phyloP scores from a whole-genome alignment of 2,329 filamentous ascomycete genomes.

The Lizonia empirigonia region DNA sequence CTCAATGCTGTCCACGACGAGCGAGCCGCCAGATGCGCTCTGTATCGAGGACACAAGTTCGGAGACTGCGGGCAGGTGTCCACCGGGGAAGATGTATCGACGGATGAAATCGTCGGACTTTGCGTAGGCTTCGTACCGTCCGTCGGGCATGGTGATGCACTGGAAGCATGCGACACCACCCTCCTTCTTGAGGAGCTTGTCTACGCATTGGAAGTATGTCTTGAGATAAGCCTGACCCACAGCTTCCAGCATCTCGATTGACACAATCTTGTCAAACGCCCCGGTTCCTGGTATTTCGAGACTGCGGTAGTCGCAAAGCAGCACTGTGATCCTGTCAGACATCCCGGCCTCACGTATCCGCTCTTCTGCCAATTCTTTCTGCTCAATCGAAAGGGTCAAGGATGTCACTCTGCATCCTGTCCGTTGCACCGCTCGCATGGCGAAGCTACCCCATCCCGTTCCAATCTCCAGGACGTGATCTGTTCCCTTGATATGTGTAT shows the following conservation, averaged over 20 bases:
- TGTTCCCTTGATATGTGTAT: slow-evolving; percentile 64
- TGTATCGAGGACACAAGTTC: slow-evolving; percentile 69
- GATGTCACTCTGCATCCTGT: slow-evolving; percentile 73
- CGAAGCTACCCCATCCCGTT: slow-evolving; percentile 76
- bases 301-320: slow-evolving; percentile 71
- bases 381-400: slow-evolving; percentile 70
- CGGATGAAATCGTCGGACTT: slow-evolving; percentile 75
- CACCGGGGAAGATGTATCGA: slow-evolving; percentile 80
- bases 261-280: slow-evolving; percentile 72
- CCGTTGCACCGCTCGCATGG: slow-evolving; percentile 68
- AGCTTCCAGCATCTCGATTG: slow-evolving; percentile 79
- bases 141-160: slow-evolving; percentile 77
- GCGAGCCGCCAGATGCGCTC: slow-evolving; percentile 62
- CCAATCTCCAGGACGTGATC: slow-evolving; percentile 78
- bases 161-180: slow-evolving; percentile 74
- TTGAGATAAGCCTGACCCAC: slow-evolving; percentile 71
- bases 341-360: slow-evolving; percentile 67
- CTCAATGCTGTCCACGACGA: slow-evolving; percentile 70
- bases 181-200: slow-evolving; percentile 67
- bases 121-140: slow-evolving; percentile 68
- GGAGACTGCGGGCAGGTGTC: slow-evolving; percentile 70
- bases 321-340: slow-evolving; percentile 65
- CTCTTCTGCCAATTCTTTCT: slow-evolving; percentile 70
- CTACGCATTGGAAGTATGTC: slow-evolving; percentile 70
- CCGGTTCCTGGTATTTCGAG: slow-evolving; percentile 57